Evolutionary conservation across 2,329 filamentous ascomycete species (phyloP).

Genomic region (Rhinocladiella similis): DNA sequence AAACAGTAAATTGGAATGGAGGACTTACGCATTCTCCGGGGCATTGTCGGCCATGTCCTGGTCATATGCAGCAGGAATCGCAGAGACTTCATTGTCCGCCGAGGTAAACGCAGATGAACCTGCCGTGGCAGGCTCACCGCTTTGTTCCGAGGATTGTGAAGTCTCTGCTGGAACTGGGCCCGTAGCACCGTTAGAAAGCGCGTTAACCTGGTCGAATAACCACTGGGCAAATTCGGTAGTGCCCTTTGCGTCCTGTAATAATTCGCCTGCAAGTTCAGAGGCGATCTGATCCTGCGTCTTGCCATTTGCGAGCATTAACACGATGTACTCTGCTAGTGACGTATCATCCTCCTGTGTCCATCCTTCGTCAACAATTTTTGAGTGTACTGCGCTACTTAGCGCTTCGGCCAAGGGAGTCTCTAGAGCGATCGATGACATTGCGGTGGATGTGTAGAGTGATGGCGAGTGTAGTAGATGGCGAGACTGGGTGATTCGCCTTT

Average conservation of each 20-base stretch:
- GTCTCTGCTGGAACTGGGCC: constrained; percentile 7
- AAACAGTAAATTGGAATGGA: neutral
- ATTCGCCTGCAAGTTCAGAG: constrained; percentile 80
- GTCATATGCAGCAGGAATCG: constrained; percentile 28
- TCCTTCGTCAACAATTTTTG: constrained; percentile 88
- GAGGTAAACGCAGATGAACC: no score
- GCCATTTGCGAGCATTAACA: constrained; percentile 94
- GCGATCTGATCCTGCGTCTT: constrained; percentile 91
- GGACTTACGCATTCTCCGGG: constrained; percentile 31
- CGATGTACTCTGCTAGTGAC: constrained; percentile 90
- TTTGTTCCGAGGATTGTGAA: constrained; percentile 56
- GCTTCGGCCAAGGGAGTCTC: constrained; percentile 83
- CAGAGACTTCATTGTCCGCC: constrained; percentile 57
- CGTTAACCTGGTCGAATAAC: constrained; percentile 82
- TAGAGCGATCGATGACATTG: constrained; percentile 46
- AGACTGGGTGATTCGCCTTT: constrained; percentile 8
- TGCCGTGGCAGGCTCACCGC: constrained; percentile 57
- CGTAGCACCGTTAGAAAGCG: constrained; percentile 19
- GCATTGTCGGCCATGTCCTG: constrained; percentile 28
- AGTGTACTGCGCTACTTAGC: constrained; percentile 78
- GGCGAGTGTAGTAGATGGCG: neutral
- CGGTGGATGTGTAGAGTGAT: neutral
- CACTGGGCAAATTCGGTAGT: constrained; percentile 83
- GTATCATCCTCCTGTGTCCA: constrained; percentile 83
- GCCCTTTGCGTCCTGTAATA: constrained; percentile 81